Conservation (phyloP, 257 asterid genomes). For the Echium plantagineum region DNA sequence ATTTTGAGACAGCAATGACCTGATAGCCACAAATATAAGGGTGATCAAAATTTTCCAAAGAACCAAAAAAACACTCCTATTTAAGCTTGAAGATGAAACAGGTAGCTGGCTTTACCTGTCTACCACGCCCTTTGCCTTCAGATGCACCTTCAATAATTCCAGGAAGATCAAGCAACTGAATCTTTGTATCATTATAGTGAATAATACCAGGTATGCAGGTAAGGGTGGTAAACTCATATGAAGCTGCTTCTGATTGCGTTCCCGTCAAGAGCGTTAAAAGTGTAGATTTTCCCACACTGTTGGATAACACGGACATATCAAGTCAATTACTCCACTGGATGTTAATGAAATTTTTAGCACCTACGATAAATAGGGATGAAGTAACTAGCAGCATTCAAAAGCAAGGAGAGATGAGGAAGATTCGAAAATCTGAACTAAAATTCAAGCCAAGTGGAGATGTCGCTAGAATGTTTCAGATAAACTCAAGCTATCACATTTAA, state of each 20-base stretch:
- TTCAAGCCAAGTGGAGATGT: too few relatives aligned
- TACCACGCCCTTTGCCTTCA: constrained; percentile 99
- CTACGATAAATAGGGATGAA: too few relatives aligned
- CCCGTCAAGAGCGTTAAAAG: constrained; percentile 94
- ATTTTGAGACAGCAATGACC: constrained; percentile 97
- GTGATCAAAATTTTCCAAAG: too few relatives aligned
- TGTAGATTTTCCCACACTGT: constrained; percentile 94
- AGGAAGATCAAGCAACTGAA: constrained; percentile 98
- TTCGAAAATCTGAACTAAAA: too few relatives aligned
- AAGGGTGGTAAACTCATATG: constrained; percentile 96
- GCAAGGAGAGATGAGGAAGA: too few relatives aligned
- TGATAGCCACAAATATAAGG: constrained; percentile 12
- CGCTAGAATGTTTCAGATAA: too few relatives aligned
- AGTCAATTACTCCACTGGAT: neutral
- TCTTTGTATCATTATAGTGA: constrained; percentile 92
- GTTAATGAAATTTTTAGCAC: too few relatives aligned
- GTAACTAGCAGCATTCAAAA: too few relatives aligned
- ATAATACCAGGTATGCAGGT: constrained; percentile 99
- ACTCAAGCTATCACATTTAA: too few relatives aligned
- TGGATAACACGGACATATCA: constrained; percentile 3
- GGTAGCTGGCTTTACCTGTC: constrained; percentile 47
- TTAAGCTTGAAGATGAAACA: too few relatives aligned
- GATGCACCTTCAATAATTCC: constrained; percentile 99
- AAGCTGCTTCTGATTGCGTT: constrained; percentile 96
- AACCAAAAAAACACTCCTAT: neutral